A percentile compares a stretch with the other conserved stretches of the same genome.
These are phyloP conservation scores for Monosporascus sp. DNA, from an alignment of 2,329 filamentous ascomycete species.

Conservation along the genomic window DNA sequence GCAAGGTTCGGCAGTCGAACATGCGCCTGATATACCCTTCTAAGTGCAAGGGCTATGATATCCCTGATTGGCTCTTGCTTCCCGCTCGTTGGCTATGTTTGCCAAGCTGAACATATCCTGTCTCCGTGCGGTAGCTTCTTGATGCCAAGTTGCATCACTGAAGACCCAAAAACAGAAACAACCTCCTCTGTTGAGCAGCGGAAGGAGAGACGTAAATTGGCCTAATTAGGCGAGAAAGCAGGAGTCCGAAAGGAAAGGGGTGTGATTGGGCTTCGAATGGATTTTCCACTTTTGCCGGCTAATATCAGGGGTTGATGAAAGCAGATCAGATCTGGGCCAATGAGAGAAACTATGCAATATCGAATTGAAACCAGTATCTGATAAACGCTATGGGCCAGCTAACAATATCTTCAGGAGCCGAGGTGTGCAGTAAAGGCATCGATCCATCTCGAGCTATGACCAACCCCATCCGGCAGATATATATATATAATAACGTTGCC, in stretches of 20 bases:
- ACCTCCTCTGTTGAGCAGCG: neutral
- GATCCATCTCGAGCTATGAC: too few relatives aligned
- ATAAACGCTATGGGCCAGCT: too few relatives aligned
- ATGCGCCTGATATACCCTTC: neutral
- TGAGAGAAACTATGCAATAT: neutral
- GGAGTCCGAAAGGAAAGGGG: neutral
- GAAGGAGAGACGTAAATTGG: neutral
- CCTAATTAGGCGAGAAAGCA: neutral
- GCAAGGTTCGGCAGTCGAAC: neutral
- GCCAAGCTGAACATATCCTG: neutral
- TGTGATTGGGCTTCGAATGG: neutral
- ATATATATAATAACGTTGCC: too few relatives aligned
- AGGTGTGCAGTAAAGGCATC: too few relatives aligned
- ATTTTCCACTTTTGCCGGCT: neutral
- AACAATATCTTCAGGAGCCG: too few relatives aligned
- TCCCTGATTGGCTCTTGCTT: neutral
- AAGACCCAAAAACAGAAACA: neutral
- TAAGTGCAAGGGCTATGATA: neutral
- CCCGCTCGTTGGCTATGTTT: neutral
- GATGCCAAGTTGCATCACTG: neutral
- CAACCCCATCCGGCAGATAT: too few relatives aligned
- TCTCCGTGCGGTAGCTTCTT: neutral
- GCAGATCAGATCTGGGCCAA: neutral
- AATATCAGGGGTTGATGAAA: neutral
- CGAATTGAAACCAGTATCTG: too few relatives aligned